Base-by-base conservation (phyloP, 2,329 filamentous ascomycete genomes). In the Ophiocordyceps camponoti-rufipedis region DNA sequence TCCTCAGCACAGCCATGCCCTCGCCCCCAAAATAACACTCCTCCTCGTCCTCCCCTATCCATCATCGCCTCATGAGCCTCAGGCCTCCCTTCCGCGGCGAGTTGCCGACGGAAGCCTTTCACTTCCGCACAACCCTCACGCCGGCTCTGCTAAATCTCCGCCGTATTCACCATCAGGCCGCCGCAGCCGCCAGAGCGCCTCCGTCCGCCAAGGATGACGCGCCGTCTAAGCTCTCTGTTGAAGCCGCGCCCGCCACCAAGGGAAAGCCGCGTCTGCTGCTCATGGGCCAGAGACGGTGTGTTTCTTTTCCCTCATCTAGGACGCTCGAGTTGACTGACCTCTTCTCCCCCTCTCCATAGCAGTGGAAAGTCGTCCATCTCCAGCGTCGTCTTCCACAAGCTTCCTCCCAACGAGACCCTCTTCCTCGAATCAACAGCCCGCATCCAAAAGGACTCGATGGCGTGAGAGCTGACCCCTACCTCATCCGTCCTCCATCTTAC, bases 311-410 rank as follows among this genome's bases (percentile, higher is more conserved):
- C 5, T 28, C 41, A 10, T 39, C 10, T 10, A 16, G 10, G 11
- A 23, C 23, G 19, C 5, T 14, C 4, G n/a, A 40, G 41, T 29
- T 42, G 41, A 42, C 23, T 10, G 16, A 3, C 23, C 5, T 23
- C 23, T 5, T 5, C 23, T 5, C 23, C 23, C 23, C 23, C 12
- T 42, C 12, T 14, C 23, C 23, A 19, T 53, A 98, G 91, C 67
- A 95, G 88, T 58, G 91, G 91, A 49, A 98, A 98, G 61, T 96
- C 91, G 1, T 98, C 91, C 6, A 96, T 98, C 59, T 91, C 88
- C 28, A 96, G 87, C 57, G 93, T 98, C 43, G 89, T 98, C n/a
- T 96, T 98, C 57, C 88, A 96, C 64, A 98, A 98, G 61, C 80
- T 96, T 58, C 86, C 89, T 3, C 88, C 91, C 2, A 93, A 85